These are phyloP conservation scores for Calophaca sinica DNA, from an alignment of 306 rosid species.

Conservation along the genomic window DNA sequence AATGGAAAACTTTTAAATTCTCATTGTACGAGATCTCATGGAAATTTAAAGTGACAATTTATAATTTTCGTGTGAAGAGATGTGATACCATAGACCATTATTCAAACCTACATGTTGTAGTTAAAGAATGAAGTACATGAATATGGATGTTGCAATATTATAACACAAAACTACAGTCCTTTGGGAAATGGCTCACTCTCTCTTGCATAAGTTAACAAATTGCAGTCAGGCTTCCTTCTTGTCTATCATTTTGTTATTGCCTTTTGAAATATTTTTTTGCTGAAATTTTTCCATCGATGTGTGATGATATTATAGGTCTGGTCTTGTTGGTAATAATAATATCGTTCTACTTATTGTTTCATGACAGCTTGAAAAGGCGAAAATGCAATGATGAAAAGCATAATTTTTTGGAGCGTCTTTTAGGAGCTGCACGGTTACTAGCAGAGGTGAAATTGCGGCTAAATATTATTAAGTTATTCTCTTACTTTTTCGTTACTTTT, in stretches of 20 bases:
- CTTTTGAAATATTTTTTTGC: conserved; percentile 2
- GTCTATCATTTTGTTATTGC: not conserved
- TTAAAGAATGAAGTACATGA: conserved; percentile 26
- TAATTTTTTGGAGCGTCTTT: conserved; percentile 81
- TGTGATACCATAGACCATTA: not conserved
- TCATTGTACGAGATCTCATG: not conserved
- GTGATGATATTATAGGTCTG: not conserved
- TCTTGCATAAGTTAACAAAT: conserved; percentile 12
- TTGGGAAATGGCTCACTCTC: conserved; percentile 13
- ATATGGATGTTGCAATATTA: conserved; percentile 33
- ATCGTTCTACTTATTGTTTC: conserved; percentile 37
- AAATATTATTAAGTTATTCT: conserved; percentile 2
- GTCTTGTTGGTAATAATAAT: conserved; percentile 24
- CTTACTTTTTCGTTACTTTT: conserved; percentile 1
- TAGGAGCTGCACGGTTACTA: conserved; percentile 80
- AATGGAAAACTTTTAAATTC: not conserved
- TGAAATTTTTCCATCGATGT: conserved; percentile 22
- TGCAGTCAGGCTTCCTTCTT: not conserved
- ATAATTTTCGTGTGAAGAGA: conserved; percentile 4
- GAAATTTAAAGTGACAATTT: conserved; percentile 12
- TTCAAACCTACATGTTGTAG: not conserved
- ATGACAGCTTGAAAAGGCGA: conserved; percentile 78
- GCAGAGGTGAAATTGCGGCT: conserved; percentile 65
- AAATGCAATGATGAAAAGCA: conserved; percentile 65
- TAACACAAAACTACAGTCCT: not conserved